These are phyloP conservation scores for Penicillium sp. DNA, from an alignment of 2,329 filamentous ascomycete species.

Conservation along the genomic window DNA sequence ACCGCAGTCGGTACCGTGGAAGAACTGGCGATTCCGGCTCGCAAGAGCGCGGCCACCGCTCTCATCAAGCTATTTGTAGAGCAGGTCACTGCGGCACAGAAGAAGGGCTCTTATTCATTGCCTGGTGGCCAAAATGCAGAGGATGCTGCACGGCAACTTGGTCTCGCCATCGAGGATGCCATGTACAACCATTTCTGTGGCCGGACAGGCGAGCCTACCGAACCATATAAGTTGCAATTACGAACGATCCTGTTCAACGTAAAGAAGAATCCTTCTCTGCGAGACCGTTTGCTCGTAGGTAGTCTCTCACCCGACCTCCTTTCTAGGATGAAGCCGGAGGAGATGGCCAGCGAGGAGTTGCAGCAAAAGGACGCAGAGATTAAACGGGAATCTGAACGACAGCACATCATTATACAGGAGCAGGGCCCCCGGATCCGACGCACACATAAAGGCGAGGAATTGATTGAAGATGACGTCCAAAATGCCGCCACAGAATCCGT, in stretches of 20 bases:
- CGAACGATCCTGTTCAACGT: constrained; percentile 80
- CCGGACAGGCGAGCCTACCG: constrained; percentile 52
- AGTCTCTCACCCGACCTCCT: constrained; percentile 71
- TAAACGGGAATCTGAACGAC: constrained; percentile 56
- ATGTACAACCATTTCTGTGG: constrained; percentile 55
- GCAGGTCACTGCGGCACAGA: constrained; percentile 65
- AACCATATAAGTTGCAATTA: constrained; percentile 62
- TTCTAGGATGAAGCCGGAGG: constrained; percentile 82
- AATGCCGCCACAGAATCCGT: constrained; percentile 47
- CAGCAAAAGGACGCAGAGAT: constrained; percentile 62
- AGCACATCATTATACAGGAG: constrained; percentile 75
- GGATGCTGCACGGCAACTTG: constrained; percentile 66
- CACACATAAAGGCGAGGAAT: constrained; percentile 92
- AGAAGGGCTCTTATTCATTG: constrained; percentile 62
- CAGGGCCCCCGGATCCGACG: constrained; percentile 75
- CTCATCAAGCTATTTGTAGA: constrained; percentile 68
- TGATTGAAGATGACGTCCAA: constrained; percentile 71
- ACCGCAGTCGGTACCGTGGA: constrained; percentile 39
- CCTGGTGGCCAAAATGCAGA: constrained; percentile 64
- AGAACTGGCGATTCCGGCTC: constrained; percentile 59
- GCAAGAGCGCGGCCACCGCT: constrained; percentile 67
- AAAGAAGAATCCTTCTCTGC: constrained; percentile 80
- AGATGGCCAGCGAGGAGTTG: constrained; percentile 88
- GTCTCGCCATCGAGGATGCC: constrained; percentile 75
- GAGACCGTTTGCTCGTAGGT: constrained; percentile 70